Evolutionary conservation across 306 rosid species (phyloP), one percentile per base, ranked within the genome.

Genomic region (Quercus dentata): DNA sequence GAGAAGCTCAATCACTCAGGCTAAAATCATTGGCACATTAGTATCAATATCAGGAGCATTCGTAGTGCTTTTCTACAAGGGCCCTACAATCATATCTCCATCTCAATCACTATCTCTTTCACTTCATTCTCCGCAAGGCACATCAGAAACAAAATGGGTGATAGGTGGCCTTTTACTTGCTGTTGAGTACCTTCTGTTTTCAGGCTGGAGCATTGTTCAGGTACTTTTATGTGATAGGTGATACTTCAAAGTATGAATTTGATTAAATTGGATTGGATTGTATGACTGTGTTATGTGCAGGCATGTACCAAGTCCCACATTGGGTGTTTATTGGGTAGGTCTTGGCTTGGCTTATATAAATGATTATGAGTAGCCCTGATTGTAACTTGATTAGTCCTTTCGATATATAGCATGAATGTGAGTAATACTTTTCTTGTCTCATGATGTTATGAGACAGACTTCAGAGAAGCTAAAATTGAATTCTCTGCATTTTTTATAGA

Each of bases 1-100:
- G 65, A 78, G 86, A 84, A 83, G 88, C 72, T 72, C 83, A 81
- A 86, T 86, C 69, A 83, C 85, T 75, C 80, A 31, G 62, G 86
- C 90, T 18, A 91, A 91, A 84, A 77, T 89, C 58, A 28, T 86
- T 18, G 96, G 93, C 2, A 79, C 90, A 0, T 15, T 21, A 6
- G 30, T 89, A 38, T 91, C 91, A 2, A 61, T 91, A 75, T 46
- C 81, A 75, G 96, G 93, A 69, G 93, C 93, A 69, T 71, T 86
- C 7, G 59, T 77, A 33, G 84, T 87, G 74, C 82, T 89, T 72
- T 86, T 91, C 15, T 89, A 86, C 52, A 86, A 86, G 67, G 95
- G 95, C 33, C 84, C 84, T 6, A 28, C 41, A 41, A 44, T 89
- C 67, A 61, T 84, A 19, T 74, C 74, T 52, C 17, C 85, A 7